Evolutionary conservation across 495 filamentous ascomycete genomes (phyloP), one percentile per base, ranked within the genome.

Genomic region (Penicillium nucicola): DNA sequence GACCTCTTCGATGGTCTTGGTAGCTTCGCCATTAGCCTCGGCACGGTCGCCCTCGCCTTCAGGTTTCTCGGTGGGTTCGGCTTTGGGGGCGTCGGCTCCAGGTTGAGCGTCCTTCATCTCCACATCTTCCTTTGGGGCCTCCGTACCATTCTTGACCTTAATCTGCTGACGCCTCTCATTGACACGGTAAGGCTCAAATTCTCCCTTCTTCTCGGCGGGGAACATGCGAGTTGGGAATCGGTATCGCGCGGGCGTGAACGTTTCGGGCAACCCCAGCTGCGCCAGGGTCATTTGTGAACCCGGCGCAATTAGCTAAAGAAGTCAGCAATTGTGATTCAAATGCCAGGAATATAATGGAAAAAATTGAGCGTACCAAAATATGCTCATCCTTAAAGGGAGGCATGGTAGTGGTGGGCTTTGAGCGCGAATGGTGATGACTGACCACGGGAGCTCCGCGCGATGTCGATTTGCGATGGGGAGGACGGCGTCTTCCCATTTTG

Each of bases 151-250:
- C 55, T 28, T 68, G 33, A 69, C 53, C 32, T 78, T 71, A 40
- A 66, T 72, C 47, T 75, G 67, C 66, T 84, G 88, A 64, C 78
- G 79, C 20, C 79, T 74, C 71, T 87, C 85, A 35, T 83, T 86
- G 8, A 95, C 84, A 62, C 86, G 88, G 60, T 87, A 85, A 10
- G 92, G 90, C 56, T 91, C 88, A 74, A 79, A 98, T 62, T 92
- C 84, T 36, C 87, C 87, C 55, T 77, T 74, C 48, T 88, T 86
- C 39, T 89, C 83, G 20, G 85, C 88, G 4, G 83, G 83, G 66
- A 97, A 98, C 90, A 98, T 95, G 74, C 93, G 87, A 58, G 92
- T 95, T 14, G 85, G 82, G 56, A 97, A 80, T 55, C 89, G 86
- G 64, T 87, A 75, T 39, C 82, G 79, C 18, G 93, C 88, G 5